These are phyloP conservation scores for Kodamaea fungicola DNA, from an alignment of 1,139 yeast species.

Conservation along the genomic window DNA sequence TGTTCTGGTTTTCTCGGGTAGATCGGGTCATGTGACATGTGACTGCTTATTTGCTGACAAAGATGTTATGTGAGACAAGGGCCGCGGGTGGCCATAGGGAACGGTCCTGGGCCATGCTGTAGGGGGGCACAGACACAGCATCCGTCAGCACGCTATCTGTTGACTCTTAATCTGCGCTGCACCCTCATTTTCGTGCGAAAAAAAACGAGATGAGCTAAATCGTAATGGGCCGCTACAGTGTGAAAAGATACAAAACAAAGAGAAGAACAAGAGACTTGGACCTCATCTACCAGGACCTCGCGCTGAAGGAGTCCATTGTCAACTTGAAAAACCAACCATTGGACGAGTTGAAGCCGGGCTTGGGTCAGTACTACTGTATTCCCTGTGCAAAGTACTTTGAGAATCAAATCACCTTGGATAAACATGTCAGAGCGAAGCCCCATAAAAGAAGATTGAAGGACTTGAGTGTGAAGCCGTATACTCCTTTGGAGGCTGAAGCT, in stretches of 20 bases:
- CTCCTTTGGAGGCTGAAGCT: conserved; percentile 85
- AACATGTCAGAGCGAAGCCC: conserved; percentile 70
- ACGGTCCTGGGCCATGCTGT: too few relatives aligned
- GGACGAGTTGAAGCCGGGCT: conserved; percentile 88
- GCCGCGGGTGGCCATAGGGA: too few relatives aligned
- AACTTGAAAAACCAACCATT: conserved; percentile 73
- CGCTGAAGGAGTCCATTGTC: conserved; percentile 58
- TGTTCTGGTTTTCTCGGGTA: background rate
- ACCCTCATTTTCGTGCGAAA: background rate
- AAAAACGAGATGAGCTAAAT: conserved; percentile 7
- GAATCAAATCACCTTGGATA: conserved; percentile 65
- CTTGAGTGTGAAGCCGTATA: conserved; percentile 74
- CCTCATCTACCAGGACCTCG: conserved; percentile 72
- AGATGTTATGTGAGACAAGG: too few relatives aligned
- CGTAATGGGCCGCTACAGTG: conserved; percentile 82
- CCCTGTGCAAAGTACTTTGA: conserved; percentile 94
- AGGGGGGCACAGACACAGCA: too few relatives aligned
- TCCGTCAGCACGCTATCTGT: too few relatives aligned
- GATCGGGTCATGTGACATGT: conserved; percentile 6
- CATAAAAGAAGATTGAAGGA: conserved; percentile 86
- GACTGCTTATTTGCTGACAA: conserved; percentile 6
- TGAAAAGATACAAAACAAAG: conserved; percentile 69
- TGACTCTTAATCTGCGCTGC: too few relatives aligned
- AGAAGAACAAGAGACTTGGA: conserved; percentile 86
- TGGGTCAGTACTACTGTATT: conserved; percentile 91